Evolutionary conservation across 805 yeast species (phyloP).

Genomic region (Candida silvicultrix): DNA sequence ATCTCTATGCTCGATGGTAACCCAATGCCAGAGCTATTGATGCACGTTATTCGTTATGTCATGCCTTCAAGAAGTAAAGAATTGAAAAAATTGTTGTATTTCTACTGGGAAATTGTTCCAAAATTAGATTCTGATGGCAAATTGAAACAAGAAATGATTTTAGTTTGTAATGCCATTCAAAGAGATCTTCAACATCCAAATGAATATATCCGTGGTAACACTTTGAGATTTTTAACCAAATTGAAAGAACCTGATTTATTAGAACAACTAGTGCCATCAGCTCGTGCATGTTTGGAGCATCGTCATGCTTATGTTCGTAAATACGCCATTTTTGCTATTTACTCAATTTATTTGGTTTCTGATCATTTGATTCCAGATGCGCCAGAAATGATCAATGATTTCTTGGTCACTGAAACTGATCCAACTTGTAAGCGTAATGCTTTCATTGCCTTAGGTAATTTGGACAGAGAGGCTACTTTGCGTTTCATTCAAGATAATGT

Average conservation of each 20-base stretch:
- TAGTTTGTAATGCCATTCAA: conserved; percentile 96
- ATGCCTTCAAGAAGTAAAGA: conserved; percentile 94
- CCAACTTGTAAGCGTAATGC: conserved; percentile 95
- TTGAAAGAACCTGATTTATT: conserved; percentile 88
- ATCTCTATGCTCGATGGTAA: conserved; percentile 89
- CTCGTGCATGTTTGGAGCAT: conserved; percentile 86
- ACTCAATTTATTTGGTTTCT: conserved; percentile 73
- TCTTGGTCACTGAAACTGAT: conserved; percentile 79
- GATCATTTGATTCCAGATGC: conserved; percentile 93
- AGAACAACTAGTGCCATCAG: conserved; percentile 93
- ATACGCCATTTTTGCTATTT: conserved; percentile 90
- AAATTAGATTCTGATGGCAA: conserved; percentile 84
- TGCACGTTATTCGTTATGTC: conserved; percentile 95
- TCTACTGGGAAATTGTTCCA: conserved; percentile 98
- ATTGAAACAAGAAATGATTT: conserved; percentile 96
- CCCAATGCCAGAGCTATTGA: conserved; percentile 83
- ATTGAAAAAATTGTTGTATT: conserved; percentile 85
- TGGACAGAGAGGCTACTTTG: conserved; percentile 82
- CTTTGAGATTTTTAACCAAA: conserved; percentile 85
- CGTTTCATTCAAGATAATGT: conserved; percentile 72
- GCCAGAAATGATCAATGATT: conserved; percentile 70
- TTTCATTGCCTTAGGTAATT: conserved; percentile 75
- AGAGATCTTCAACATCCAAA: conserved; percentile 97
- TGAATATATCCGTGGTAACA: conserved; percentile 93
- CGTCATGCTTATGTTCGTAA: conserved; percentile 98